Conservation (phyloP, 2,329 filamentous ascomycete genomes). For the Monilinia fructicola region DNA sequence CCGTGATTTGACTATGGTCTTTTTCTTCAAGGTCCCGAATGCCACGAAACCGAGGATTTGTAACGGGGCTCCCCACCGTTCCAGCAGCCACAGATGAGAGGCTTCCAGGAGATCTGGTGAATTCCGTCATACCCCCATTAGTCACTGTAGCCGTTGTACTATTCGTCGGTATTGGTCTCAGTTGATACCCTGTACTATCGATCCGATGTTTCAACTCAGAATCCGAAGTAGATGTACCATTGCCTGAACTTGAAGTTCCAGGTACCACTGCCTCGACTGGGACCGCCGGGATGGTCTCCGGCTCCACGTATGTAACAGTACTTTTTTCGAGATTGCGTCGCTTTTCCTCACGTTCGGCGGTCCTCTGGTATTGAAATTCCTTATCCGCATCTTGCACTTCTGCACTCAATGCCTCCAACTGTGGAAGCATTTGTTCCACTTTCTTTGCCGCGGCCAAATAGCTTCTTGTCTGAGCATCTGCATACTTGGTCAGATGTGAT, state of each 20-base stretch:
- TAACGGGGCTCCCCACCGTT: constrained; percentile 50
- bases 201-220: constrained; percentile 68
- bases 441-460: constrained; percentile 84
- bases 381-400: constrained; percentile 95
- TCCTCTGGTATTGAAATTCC: constrained; percentile 91
- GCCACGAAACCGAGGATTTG: constrained; percentile 74
- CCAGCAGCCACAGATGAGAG: constrained; percentile 44
- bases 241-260: constrained; percentile 36
- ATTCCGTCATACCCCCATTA: constrained; percentile 33
- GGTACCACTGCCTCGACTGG: constrained; percentile 44
- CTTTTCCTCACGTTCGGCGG: constrained; percentile 97
- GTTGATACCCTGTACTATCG: constrained; percentile 64
- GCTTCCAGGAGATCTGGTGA: constrained; percentile 58
- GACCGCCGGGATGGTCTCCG: constrained; percentile 56
- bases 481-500: constrained; percentile 91
- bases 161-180: constrained; percentile 54
- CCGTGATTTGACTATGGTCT: constrained; percentile 55
- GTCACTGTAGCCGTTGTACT: constrained; percentile 40
- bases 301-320: constrained; percentile 69
- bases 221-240: constrained; percentile 55
- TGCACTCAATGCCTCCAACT: constrained; percentile 80
- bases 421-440: constrained; percentile 81
- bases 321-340: constrained; percentile 85
- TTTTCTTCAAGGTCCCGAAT: constrained; percentile 90
- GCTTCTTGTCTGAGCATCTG: constrained; percentile 80